These are phyloP conservation scores for Tolypocladium inflatum DNA, from an alignment of 2,329 filamentous ascomycete species.

Conservation along the genomic window DNA sequence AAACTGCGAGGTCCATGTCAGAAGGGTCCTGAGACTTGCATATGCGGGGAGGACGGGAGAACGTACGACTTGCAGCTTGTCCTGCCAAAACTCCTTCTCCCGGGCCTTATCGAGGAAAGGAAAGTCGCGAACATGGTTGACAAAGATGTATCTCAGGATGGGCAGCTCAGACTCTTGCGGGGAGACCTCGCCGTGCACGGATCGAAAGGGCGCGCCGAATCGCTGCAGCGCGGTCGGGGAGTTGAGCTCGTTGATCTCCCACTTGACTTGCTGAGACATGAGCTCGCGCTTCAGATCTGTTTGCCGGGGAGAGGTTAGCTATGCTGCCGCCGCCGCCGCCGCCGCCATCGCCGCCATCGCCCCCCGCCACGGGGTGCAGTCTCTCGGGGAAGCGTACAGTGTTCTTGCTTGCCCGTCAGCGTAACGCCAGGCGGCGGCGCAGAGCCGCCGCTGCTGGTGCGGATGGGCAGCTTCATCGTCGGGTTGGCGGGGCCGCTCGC, in stretches of 20 bases:
- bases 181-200: conserved; percentile 83
- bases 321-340: not conserved
- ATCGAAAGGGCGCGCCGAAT: conserved; percentile 92
- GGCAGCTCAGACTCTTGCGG: conserved; percentile 91
- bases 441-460: conserved; percentile 15
- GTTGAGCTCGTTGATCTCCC: conserved; percentile 86
- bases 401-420: conserved; percentile 93
- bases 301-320: conserved; percentile 10
- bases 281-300: conserved; percentile 93
- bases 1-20: conserved; percentile 47
- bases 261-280: conserved; percentile 78
- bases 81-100: conserved; percentile 99
- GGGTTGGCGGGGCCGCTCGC: conserved; percentile 10
- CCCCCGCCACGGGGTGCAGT: not conserved
- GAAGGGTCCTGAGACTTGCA: not conserved
- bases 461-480: conserved; percentile 18
- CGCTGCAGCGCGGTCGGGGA: conserved; percentile 89
- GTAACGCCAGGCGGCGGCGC: conserved; percentile 33
- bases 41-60: not conserved
- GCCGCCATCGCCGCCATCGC: too few species aligned
- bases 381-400: conserved; percentile 53
- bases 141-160: conserved; percentile 91
- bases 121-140: conserved; percentile 95
- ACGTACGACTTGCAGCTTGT: conserved; percentile 87
- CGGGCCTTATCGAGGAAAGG: conserved; percentile 93